These are phyloP conservation scores for Isoetes taiwanensis DNA, from an alignment of 75 land plant genomes.

Conservation along the genomic window DNA sequence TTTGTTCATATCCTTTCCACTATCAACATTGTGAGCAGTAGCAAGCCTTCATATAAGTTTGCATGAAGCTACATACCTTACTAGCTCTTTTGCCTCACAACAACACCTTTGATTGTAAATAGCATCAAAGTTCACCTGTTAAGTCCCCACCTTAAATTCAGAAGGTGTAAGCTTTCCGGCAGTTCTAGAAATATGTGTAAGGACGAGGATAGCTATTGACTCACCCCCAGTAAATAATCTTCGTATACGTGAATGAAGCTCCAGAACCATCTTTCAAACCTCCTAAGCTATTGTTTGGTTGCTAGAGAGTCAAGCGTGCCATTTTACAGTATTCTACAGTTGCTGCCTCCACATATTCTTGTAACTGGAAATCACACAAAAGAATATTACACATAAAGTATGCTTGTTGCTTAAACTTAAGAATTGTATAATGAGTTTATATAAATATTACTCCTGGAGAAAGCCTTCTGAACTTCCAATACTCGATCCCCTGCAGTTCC, in stretches of 20 bases:
- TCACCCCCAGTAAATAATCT: slow-evolving; percentile 86
- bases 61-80: slow-evolving; percentile 55
- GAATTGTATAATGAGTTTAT: not conserved
- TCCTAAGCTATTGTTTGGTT: slow-evolving; percentile 43
- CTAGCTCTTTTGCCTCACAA: slow-evolving; percentile 64
- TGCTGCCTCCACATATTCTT: slow-evolving; percentile 91
- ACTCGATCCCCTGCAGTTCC: slow-evolving; percentile 55
- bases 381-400: not conserved
- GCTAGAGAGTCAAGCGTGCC: slow-evolving; percentile 44
- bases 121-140: slow-evolving; percentile 95
- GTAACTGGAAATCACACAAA: slow-evolving; percentile 32
- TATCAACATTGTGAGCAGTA: slow-evolving; percentile 55
- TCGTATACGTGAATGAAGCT: slow-evolving; percentile 45
- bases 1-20: slow-evolving; percentile 56
- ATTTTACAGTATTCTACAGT: slow-evolving; percentile 56
- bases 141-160: slow-evolving; percentile 51
- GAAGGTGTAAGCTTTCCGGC: not conserved
- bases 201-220: not conserved
- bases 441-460: slow-evolving; percentile 54
- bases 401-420: not conserved
- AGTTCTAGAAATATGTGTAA: not conserved
- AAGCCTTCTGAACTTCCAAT: slow-evolving; percentile 78
- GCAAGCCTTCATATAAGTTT: slow-evolving; percentile 52
- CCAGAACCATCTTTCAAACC: slow-evolving; percentile 41
- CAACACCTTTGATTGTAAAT: slow-evolving; percentile 61